Percentiles rank a stretch among this genome's conserved stretches.
These are phyloP conservation scores for Remersonia thermophila DNA, from an alignment of 2,329 filamentous ascomycete genomes.

Conservation along the genomic window DNA sequence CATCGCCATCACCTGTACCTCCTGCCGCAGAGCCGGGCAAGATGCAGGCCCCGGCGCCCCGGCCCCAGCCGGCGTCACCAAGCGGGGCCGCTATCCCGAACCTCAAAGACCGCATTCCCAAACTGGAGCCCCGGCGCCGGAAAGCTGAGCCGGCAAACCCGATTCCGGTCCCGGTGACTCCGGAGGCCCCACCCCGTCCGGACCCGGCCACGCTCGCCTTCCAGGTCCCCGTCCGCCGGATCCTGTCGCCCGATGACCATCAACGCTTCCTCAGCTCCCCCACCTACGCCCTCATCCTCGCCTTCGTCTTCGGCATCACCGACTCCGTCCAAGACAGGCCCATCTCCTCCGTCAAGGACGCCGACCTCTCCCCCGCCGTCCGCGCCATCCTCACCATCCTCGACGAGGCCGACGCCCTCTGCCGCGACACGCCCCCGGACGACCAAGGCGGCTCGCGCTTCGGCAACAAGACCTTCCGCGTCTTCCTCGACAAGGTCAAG, in stretches of 20 bases:
- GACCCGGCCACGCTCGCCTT: conserved; percentile 49
- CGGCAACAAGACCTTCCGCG: conserved; percentile 83
- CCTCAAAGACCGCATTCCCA: conserved; percentile 49
- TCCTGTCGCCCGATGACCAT: conserved; percentile 71
- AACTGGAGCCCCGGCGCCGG: conserved; percentile 52
- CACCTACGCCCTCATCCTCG: conserved; percentile 61
- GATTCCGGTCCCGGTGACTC: conserved; percentile 61
- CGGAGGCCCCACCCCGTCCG: conserved; percentile 56
- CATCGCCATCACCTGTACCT: conserved; percentile 2
- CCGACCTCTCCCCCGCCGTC: conserved; percentile 46
- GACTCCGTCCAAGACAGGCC: conserved; percentile 65
- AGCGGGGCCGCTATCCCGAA: conserved; percentile 29
- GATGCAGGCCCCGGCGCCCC: background rate
- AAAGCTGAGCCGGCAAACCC: conserved; percentile 37
- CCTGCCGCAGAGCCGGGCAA: background rate
- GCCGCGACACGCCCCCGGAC: conserved; percentile 61
- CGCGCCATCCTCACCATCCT: conserved; percentile 57
- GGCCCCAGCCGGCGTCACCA: background rate
- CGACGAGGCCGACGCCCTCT: conserved; percentile 52
- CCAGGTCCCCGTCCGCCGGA: conserved; percentile 59
- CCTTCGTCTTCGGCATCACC: conserved; percentile 77
- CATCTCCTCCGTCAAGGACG: conserved; percentile 47
- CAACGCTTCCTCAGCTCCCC: conserved; percentile 66
- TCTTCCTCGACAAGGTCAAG: conserved; percentile 60
- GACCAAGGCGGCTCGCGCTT: conserved; percentile 85